Conservation (phyloP, 257 asterid species). For the Solanum neorickii region DNA sequence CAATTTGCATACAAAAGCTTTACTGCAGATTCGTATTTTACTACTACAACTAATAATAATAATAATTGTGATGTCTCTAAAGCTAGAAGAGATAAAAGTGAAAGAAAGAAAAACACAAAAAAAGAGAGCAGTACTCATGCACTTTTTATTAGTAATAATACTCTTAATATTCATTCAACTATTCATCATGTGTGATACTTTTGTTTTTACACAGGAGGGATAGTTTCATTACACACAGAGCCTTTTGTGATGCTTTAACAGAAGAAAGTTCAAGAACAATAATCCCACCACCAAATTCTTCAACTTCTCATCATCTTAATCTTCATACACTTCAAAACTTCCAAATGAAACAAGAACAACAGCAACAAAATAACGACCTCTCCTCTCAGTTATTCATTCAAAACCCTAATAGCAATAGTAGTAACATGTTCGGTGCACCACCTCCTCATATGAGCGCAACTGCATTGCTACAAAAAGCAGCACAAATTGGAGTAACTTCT, state of each 20-base stretch:
- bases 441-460: slow-evolving; percentile 59
- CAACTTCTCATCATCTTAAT: slow-evolving; percentile 16
- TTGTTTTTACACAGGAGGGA: slow-evolving; percentile 40
- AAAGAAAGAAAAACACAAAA: slow-evolving; percentile 16
- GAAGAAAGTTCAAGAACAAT: slow-evolving; percentile 53
- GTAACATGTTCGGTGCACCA: neutral
- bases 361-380: neutral
- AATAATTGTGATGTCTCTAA: slow-evolving; percentile 7
- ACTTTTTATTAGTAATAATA: neutral
- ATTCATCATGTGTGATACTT: neutral
- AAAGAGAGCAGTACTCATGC: slow-evolving; percentile 9
- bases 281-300: slow-evolving; percentile 13
- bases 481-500: slow-evolving; percentile 54
- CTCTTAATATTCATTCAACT: neutral
- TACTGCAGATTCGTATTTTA: slow-evolving; percentile 1
- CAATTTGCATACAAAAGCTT: slow-evolving; percentile 10
- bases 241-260: slow-evolving; percentile 72
- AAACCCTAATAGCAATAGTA: slow-evolving; percentile 18
- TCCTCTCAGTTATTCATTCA: slow-evolving; percentile 3
- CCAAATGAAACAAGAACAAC: slow-evolving; percentile 38
- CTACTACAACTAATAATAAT: neutral
- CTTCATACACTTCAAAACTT: slow-evolving; percentile 13
- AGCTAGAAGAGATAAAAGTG: neutral
- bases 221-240: slow-evolving; percentile 76
- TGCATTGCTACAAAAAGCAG: slow-evolving; percentile 56